Evolutionary conservation across 1,284 basidiomycete genomes (phyloP).

Genomic region (Macrocystidia cucumis): DNA sequence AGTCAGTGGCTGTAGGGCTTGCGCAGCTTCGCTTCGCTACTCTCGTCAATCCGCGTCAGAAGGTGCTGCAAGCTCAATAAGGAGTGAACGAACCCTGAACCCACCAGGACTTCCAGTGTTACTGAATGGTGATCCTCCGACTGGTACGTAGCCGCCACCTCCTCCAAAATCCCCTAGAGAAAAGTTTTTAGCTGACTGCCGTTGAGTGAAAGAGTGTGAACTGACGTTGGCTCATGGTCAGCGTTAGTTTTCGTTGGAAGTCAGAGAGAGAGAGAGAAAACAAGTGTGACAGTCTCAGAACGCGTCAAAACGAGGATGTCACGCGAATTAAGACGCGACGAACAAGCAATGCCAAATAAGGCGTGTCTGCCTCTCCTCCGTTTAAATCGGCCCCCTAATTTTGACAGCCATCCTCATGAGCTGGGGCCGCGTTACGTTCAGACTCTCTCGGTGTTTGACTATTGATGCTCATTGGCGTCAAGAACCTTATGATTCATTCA

Average conservation of each 20-base stretch:
- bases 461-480: too few relatives aligned
- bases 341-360: too few relatives aligned
- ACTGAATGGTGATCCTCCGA: conserved; percentile 29
- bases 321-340: too few relatives aligned
- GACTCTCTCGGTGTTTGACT: too few relatives aligned
- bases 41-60: conserved; percentile 12
- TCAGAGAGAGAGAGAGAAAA: not conserved
- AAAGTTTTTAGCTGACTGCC: conserved; percentile 5
- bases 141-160: conserved; percentile 31
- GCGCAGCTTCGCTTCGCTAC: conserved; percentile 42
- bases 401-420: too few relatives aligned
- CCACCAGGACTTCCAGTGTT: conserved; percentile 30
- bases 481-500: too few relatives aligned
- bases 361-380: too few relatives aligned
- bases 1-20: conserved; percentile 82
- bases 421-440: too few relatives aligned
- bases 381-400: too few relatives aligned
- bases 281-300: conserved; percentile 5
- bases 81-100: conserved; percentile 18
- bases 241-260: conserved; percentile 3
- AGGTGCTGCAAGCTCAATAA: not conserved
- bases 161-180: conserved; percentile 11
- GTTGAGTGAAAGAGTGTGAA: conserved; percentile 5
- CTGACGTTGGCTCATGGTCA: conserved; percentile 27
- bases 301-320: conserved; percentile 8